Conservation (phyloP, 805 yeast species). For the Starmera amethionina region DNA sequence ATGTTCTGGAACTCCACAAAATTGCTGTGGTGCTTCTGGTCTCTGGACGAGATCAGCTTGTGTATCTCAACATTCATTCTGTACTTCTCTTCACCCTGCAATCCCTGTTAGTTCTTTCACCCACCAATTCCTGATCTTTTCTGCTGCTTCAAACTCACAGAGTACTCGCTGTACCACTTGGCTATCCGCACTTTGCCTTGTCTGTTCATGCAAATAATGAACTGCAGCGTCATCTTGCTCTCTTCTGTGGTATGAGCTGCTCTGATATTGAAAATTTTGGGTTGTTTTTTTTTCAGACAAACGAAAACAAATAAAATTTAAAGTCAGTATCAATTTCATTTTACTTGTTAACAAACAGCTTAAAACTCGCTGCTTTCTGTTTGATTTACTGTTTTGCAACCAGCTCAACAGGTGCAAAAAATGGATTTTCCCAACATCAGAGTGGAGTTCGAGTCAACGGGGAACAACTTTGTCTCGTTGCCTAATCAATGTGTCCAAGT, state of each 20-base stretch:
- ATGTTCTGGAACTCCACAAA: conserved; percentile 61
- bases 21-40: conserved; percentile 73
- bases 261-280: no score
- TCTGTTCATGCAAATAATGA: conserved; percentile 72
- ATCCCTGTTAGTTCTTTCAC: conserved; percentile 19
- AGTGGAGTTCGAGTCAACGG: no score
- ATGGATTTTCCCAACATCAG: no score
- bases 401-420: no score
- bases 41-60: conserved; percentile 70
- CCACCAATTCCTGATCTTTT: conserved; percentile 11
- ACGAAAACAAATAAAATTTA: no score
- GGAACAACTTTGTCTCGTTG: neutral
- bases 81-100: conserved; percentile 34
- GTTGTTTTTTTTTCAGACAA: no score
- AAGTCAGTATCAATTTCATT: no score
- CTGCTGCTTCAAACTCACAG: conserved; percentile 25
- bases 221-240: conserved; percentile 64
- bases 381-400: no score
- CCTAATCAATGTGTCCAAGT: neutral
- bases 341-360: no score
- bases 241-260: neutral
- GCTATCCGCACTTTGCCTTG: conserved; percentile 89
- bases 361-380: no score
- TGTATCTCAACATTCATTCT: conserved; percentile 56
- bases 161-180: conserved; percentile 55